phyloP scores from a whole-genome alignment of 129 eudicot species.

The Heracleum sosnowskyi region DNA sequence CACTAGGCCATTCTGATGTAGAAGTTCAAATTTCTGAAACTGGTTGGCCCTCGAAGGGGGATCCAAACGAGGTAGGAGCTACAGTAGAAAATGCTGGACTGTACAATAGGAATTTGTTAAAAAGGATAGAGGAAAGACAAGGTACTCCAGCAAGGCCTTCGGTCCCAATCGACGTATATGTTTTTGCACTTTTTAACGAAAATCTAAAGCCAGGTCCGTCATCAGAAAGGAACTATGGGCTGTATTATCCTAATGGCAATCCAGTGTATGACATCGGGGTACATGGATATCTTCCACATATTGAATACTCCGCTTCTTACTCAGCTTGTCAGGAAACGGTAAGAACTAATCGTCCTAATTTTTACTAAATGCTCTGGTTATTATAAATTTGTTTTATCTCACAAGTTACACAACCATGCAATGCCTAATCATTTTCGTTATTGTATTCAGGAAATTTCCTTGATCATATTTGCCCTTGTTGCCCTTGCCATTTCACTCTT shows the following conservation, averaged over 20 bases:
- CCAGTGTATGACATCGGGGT: conserved; percentile 80
- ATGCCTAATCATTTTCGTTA: neutral
- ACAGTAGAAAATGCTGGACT: conserved; percentile 37
- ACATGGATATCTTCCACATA: conserved; percentile 59
- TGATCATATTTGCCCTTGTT: conserved; percentile 21
- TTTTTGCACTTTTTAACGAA: conserved; percentile 95
- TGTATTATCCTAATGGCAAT: conserved; percentile 75
- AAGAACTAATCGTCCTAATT: conserved; percentile 15
- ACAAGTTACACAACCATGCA: neutral
- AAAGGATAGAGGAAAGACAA: conserved; percentile 24
- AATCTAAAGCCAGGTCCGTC: conserved; percentile 71
- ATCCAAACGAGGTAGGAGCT: conserved; percentile 44
- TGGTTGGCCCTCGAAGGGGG: conserved; percentile 66
- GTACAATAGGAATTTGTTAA: conserved; percentile 44
- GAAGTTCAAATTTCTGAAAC: conserved; percentile 47
- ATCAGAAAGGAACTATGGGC: conserved; percentile 88
- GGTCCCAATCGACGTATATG: conserved; percentile 59
- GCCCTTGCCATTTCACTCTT: conserved; percentile 21
- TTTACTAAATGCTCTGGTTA: neutral
- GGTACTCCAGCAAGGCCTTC: conserved; percentile 63
- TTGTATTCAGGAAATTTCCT: conserved; percentile 33
- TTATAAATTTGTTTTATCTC: neutral
- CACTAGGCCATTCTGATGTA: conserved; percentile 38
- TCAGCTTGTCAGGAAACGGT: conserved; percentile 58
- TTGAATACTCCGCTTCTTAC: conserved; percentile 67